These are phyloP conservation scores for Fusarium nygamai DNA, from an alignment of 2,329 filamentous ascomycete genomes.

Conservation along the genomic window DNA sequence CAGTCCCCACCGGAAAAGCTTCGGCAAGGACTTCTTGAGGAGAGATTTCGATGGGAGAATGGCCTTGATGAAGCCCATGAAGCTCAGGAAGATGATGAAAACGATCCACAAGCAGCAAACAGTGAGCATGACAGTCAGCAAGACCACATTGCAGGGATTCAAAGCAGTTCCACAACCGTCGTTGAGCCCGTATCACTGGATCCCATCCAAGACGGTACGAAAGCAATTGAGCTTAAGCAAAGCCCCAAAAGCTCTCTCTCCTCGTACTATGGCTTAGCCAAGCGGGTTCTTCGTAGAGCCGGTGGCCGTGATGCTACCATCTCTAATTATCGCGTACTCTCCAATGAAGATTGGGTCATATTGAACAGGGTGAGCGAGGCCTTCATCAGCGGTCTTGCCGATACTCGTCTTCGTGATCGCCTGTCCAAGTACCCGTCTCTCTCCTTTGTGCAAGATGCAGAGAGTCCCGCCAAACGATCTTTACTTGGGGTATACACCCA, in stretches of 20 bases:
- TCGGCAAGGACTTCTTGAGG: conserved; percentile 67
- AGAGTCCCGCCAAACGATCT: conserved; percentile 53
- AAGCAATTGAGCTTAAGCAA: conserved; percentile 54
- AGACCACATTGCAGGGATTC: neutral
- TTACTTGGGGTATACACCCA: conserved; percentile 64
- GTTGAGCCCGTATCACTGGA: conserved; percentile 38
- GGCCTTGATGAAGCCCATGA: conserved; percentile 55
- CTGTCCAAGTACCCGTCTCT: conserved; percentile 61
- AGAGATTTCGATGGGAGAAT: conserved; percentile 77
- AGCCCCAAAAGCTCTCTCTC: conserved; percentile 52
- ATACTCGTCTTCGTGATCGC: conserved; percentile 56
- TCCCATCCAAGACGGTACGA: conserved; percentile 19
- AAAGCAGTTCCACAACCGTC: conserved; percentile 6
- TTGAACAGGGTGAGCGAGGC: conserved; percentile 63
- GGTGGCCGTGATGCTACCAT: conserved; percentile 61
- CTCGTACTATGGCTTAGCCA: conserved; percentile 60
- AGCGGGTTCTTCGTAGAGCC: conserved; percentile 59
- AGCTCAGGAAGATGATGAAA: conserved; percentile 50
- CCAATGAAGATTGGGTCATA: conserved; percentile 55
- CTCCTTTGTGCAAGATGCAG: conserved; percentile 44
- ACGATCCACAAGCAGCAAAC: conserved; percentile 39
- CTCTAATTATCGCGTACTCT: conserved; percentile 57
- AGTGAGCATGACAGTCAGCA: conserved; percentile 42
- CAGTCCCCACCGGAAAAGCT: conserved; percentile 72
- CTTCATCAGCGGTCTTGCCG: conserved; percentile 64